phyloP scores from a whole-genome alignment of 345 rosid species.

The Linum trigynum region DNA sequence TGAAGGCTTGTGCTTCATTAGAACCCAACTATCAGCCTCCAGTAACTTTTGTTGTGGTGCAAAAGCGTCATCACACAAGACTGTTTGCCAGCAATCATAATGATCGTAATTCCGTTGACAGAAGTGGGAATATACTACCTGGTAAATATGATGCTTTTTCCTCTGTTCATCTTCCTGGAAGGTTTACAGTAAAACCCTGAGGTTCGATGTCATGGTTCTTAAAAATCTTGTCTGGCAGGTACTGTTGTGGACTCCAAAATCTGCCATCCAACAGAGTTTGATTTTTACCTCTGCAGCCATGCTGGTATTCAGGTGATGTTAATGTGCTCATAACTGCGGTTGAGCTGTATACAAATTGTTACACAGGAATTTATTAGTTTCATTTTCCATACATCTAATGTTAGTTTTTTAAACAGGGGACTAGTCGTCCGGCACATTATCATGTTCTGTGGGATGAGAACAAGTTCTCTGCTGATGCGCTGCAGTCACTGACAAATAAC shows the following conservation, averaged over 20 bases:
- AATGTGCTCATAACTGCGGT: neutral
- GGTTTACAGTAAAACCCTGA: no score
- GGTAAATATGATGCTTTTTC: constrained; percentile 27
- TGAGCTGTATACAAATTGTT: neutral
- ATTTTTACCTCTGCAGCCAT: constrained; percentile 94
- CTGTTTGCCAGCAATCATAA: constrained; percentile 77
- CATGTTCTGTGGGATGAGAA: constrained; percentile 99
- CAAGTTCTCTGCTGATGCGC: constrained; percentile 85
- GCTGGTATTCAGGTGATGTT: constrained; percentile 83
- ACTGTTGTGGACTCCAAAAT: constrained; percentile 98
- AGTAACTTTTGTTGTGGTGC: constrained; percentile 97
- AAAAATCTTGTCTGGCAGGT: constrained; percentile 28
- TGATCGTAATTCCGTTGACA: constrained; percentile 66
- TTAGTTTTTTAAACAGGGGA: constrained; percentile 41
- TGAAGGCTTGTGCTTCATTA: constrained; percentile 87
- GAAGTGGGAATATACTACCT: constrained; percentile 90
- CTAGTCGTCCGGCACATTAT: constrained; percentile 95
- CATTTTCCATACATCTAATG: neutral
- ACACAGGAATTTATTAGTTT: neutral
- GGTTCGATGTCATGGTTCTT: neutral
- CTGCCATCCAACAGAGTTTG: constrained; percentile 96
- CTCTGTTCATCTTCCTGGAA: neutral
- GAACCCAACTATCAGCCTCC: constrained; percentile 99
- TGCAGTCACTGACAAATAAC: constrained; percentile 86
- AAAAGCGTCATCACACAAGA: constrained; percentile 98